Base-by-base conservation (phyloP, 2,329 filamentous ascomycete species). In the Pseudocercospora crystallina region DNA sequence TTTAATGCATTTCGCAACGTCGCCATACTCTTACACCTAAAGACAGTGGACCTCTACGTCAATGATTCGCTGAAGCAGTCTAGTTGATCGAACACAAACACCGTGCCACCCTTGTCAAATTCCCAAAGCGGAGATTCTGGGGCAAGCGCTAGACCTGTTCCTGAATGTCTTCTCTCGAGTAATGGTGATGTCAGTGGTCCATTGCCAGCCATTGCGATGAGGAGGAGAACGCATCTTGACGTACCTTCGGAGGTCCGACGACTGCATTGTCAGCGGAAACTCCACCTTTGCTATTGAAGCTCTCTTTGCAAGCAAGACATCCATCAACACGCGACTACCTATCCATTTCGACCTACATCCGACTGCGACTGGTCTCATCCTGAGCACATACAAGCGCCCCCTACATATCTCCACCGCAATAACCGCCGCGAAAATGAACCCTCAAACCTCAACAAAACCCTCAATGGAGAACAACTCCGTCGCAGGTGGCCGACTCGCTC, bases 391-490 rank as follows among this genome's bases (percentile, higher is more conserved):
- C 13, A 17, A 31, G 33, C 15, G 15, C 12, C 2, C 10, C 8
- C 7, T 8, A 20, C 17, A 26, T 9, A 9, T 15, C 12, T 20
- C 8, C 11, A 33, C 38, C 31, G 40, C 37, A 35, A 41, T 13
- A 12, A 58, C 56, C 50, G 50, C 55, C 20, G 38, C 42, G 33
- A 56, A 58, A 31, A 45, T 50, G 26, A 26, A 26, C 7, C 20
- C 20, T 7, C 52, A 58, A 17, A 60, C 53, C 10, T 60, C 57
- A 12, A 60, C 55, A 37, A 60, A 58, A 51, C 55, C 57, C 10
- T 58, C 44, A 31, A 56, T 60, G 52, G 55, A 58, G 55, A 53
- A 60, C 51, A 58, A 60, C 36, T 58, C 20, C 55, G 56, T 58
- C 17, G 53, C 48, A 13, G 56, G 56, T 31, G 56, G 56, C 5